phyloP scores from a whole-genome alignment of 805 yeast genomes.

The Nakazawaea molendinolei region DNA sequence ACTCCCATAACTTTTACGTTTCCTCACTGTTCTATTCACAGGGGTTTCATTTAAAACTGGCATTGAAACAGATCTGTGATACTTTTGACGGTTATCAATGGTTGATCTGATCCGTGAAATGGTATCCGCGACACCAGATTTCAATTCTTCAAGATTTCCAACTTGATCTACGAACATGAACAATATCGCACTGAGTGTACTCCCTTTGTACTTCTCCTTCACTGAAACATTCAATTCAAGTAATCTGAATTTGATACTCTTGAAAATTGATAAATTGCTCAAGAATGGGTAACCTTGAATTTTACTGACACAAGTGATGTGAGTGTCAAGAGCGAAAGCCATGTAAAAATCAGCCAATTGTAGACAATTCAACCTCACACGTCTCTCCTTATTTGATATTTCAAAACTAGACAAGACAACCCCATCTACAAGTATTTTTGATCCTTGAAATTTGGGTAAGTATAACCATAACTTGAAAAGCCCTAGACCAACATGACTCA shows the following conservation, averaged over 20 bases:
- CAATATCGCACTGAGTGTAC: not conserved
- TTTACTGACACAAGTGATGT: no score
- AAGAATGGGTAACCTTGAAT: not conserved
- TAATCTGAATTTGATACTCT: not conserved
- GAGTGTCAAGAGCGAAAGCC: no score
- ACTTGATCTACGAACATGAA: slow-evolving; percentile 2
- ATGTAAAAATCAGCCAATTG: no score
- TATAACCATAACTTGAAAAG: slow-evolving; percentile 9
- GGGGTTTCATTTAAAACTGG: not conserved
- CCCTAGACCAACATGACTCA: not conserved
- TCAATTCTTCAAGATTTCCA: not conserved
- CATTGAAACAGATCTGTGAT: slow-evolving; percentile 3
- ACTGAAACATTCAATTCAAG: not conserved
- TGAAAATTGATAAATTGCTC: not conserved
- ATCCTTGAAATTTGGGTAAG: slow-evolving; percentile 7
- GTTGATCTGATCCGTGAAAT: not conserved
- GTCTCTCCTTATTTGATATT: no score
- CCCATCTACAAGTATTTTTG: slow-evolving; percentile 5
- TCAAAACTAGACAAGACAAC: not conserved
- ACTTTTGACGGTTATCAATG: not conserved
- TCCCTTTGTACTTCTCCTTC: not conserved
- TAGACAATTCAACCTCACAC: no score
- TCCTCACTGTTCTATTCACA: not conserved
- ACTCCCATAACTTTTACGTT: slow-evolving; percentile 3
- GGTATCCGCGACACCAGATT: slow-evolving; percentile 1